These are phyloP conservation scores for Candida dubliniensis DNA, from an alignment of 1,139 yeast species.

Conservation along the genomic window DNA sequence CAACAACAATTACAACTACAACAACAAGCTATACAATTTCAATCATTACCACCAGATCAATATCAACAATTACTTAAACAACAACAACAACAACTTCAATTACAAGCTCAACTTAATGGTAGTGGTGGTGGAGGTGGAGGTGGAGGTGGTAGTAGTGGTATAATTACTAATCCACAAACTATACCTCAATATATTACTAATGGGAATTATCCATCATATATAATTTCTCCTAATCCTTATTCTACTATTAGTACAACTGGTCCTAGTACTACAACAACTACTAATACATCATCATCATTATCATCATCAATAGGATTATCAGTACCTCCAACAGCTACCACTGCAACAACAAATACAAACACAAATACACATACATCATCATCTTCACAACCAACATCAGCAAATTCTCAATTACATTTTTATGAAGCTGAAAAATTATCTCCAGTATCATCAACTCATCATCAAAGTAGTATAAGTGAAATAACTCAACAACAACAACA, in stretches of 20 bases:
- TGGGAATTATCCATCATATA: slow-evolving; percentile 14
- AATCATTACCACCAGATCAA: slow-evolving; percentile 14
- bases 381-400: slow-evolving; percentile 8
- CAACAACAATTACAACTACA: slow-evolving; percentile 21
- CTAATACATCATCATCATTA: slow-evolving; percentile 9
- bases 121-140: background rate
- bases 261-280: slow-evolving; percentile 13
- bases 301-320: slow-evolving; percentile 4
- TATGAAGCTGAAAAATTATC: slow-evolving; percentile 17
- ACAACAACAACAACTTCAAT: slow-evolving; percentile 15
- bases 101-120: background rate
- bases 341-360: slow-evolving; percentile 3
- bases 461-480: background rate
- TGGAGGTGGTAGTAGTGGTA: background rate
- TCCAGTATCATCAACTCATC: slow-evolving; percentile 12
- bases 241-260: slow-evolving; percentile 12
- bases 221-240: slow-evolving; percentile 22
- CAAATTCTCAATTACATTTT: slow-evolving; percentile 10
- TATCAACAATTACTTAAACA: slow-evolving; percentile 19
- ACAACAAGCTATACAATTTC: slow-evolving; percentile 15
- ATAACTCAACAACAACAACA: slow-evolving; percentile 10
- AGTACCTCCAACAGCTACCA: slow-evolving; percentile 9
- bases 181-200: slow-evolving; percentile 7
- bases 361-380: too few species aligned
- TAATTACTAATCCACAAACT: background rate